Percentiles rank a stretch among this genome's conserved stretches.
phyloP scores from a whole-genome alignment of 1,139 yeast genomes.

The Geotrichum europaeum region DNA sequence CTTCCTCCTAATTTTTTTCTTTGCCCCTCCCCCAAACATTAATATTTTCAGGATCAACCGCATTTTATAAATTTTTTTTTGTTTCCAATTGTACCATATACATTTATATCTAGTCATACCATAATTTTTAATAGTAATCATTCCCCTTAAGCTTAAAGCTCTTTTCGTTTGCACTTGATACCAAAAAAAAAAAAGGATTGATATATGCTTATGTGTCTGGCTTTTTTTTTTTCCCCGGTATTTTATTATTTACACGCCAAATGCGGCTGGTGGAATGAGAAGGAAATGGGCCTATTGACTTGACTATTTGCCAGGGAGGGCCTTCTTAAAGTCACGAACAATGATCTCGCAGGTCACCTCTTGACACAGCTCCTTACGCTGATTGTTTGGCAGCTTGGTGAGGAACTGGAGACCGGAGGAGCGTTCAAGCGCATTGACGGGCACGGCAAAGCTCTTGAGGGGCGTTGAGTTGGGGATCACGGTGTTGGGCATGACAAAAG shows the following conservation, averaged over 20 bases:
- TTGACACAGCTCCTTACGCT: slow-evolving; percentile 64
- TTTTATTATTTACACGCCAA: neutral
- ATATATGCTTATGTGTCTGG: neutral
- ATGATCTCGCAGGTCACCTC: slow-evolving; percentile 75
- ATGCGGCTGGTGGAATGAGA: neutral
- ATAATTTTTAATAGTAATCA: neutral
- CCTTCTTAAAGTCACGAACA: slow-evolving; percentile 73
- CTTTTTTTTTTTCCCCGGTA: neutral
- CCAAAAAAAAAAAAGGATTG: neutral
- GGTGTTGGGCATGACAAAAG: slow-evolving; percentile 88
- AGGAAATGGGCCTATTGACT: neutral
- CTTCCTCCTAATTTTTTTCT: neutral
- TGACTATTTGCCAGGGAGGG: slow-evolving; percentile 31
- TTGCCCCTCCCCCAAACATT: neutral
- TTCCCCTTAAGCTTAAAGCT: neutral
- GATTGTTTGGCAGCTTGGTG: slow-evolving; percentile 55
- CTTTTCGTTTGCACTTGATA: neutral
- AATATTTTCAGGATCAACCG: neutral
- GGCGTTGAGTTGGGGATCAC: slow-evolving; percentile 64
- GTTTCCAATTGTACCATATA: too few species aligned
- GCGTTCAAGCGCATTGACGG: slow-evolving; percentile 81
- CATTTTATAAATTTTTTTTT: too few species aligned
- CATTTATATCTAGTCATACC: too few species aligned
- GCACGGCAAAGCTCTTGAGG: slow-evolving; percentile 73
- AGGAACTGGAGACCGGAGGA: slow-evolving; percentile 80